Evolutionary conservation across 345 rosid species (phyloP).

Genomic region (Bruguiera sexangula): DNA sequence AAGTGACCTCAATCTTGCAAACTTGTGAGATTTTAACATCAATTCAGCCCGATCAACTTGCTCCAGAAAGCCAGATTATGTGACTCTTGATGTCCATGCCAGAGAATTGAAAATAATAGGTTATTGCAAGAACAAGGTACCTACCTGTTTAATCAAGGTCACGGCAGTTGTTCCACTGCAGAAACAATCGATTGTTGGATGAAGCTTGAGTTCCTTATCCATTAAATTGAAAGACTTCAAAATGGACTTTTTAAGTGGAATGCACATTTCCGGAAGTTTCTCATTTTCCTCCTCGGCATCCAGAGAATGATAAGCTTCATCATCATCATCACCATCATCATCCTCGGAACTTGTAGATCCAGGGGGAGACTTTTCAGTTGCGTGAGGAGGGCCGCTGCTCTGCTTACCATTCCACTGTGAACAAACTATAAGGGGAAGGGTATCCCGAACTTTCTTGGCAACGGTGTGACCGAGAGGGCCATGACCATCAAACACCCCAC

Average conservation of each 20-base stretch:
- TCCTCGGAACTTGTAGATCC: conserved; percentile 38
- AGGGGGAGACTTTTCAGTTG: conserved; percentile 25
- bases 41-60: background rate
- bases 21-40: background rate
- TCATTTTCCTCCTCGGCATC: conserved; percentile 49
- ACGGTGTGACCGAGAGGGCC: conserved; percentile 98
- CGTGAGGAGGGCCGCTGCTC: conserved; percentile 27
- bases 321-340: conserved; percentile 42
- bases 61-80: background rate
- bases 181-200: conserved; percentile 88
- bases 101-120: background rate
- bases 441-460: conserved; percentile 80
- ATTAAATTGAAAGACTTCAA: conserved; percentile 73
- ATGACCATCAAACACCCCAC: conserved; percentile 97
- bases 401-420: conserved; percentile 51
- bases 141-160: conserved; percentile 82
- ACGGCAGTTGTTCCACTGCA: conserved; percentile 98
- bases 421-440: conserved; percentile 62
- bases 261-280: conserved; percentile 54
- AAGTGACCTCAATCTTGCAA: no score
- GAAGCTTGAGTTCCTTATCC: conserved; percentile 81
- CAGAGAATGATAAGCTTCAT: conserved; percentile 54
- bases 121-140: background rate
- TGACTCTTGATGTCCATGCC: background rate
- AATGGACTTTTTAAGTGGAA: conserved; percentile 62